These are phyloP conservation scores for Phialophora verrucosa DNA, from an alignment of 2,329 filamentous ascomycete genomes.

Conservation along the genomic window DNA sequence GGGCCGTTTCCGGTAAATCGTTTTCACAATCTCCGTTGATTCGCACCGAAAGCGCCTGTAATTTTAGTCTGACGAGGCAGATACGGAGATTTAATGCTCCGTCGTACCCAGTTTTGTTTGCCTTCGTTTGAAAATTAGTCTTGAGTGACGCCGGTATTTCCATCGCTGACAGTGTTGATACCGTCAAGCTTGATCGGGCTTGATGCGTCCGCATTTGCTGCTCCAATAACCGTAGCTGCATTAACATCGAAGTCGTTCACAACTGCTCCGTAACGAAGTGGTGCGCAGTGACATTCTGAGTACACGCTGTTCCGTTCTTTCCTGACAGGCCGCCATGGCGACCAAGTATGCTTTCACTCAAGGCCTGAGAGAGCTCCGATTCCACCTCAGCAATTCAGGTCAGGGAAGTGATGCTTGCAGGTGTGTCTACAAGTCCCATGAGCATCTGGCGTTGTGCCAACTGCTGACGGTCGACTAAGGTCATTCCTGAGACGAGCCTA, in stretches of 20 bases:
- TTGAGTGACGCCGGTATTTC: neutral
- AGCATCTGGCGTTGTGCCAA: slow-evolving; percentile 1
- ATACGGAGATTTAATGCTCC: neutral
- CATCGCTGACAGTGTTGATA: neutral
- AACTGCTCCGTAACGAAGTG: neutral
- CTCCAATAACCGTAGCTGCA: neutral
- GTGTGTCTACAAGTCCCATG: slow-evolving; percentile 58
- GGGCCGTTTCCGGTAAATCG: slow-evolving; percentile 17
- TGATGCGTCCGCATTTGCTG: neutral
- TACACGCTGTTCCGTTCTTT: slow-evolving; percentile 1
- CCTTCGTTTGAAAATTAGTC: neutral
- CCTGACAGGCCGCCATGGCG: slow-evolving; percentile 68
- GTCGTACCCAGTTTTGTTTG: neutral
- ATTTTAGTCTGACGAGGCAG: neutral
- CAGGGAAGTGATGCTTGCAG: slow-evolving; percentile 87
- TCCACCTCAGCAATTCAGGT: slow-evolving; percentile 94
- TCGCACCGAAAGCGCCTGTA: neutral
- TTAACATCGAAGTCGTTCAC: neutral
- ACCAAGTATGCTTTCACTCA: slow-evolving; percentile 90
- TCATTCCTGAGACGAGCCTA: slow-evolving; percentile 90
- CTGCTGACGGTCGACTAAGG: slow-evolving; percentile 55
- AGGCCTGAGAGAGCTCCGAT: slow-evolving; percentile 91
- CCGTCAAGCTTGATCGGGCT: slow-evolving; percentile 13
- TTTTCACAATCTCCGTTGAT: slow-evolving; percentile 23
- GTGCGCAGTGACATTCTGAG: neutral